Evolutionary conservation across 345 rosid species (phyloP).

Genomic region (Aquilaria sinensis): DNA sequence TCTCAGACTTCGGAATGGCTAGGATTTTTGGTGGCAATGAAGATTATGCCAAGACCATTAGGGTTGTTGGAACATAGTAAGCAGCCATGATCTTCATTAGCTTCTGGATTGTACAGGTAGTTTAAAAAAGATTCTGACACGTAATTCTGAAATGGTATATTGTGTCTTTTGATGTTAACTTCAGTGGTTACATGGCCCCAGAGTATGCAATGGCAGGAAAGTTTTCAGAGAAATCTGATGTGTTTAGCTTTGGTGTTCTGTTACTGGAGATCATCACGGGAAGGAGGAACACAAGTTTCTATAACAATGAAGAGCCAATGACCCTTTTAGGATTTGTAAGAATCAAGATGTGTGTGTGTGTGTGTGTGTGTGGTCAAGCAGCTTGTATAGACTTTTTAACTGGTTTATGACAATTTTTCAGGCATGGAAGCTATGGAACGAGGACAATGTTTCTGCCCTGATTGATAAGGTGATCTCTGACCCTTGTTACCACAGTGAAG

Average conservation of each 20-base stretch:
- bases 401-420: constrained; percentile 4
- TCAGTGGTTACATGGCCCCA: constrained; percentile 46
- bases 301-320: constrained; percentile 17
- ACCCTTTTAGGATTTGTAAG: constrained; percentile 34
- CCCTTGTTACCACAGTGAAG: neutral
- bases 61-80: constrained; percentile 46
- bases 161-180: neutral
- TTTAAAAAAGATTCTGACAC: neutral
- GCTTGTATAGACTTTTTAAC: neutral
- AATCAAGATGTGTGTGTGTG: neutral
- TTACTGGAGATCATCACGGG: constrained; percentile 38
- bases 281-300: constrained; percentile 27
- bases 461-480: constrained; percentile 4
- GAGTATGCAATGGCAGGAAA: constrained; percentile 40
- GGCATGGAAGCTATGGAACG: constrained; percentile 48
- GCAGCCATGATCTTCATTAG: neutral
- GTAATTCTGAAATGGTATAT: neutral
- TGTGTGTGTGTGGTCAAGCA: too few relatives aligned
- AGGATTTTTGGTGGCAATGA: constrained; percentile 28
- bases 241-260: constrained; percentile 39
- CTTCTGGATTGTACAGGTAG: neutral
- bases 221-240: constrained; percentile 40
- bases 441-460: constrained; percentile 5
- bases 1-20: constrained; percentile 47
- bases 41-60: constrained; percentile 35